Evolutionary conservation across 2,329 filamentous ascomycete species (phyloP), one percentile per base, ranked within the genome.

Genomic region (Hymenoscyphus albidus): DNA sequence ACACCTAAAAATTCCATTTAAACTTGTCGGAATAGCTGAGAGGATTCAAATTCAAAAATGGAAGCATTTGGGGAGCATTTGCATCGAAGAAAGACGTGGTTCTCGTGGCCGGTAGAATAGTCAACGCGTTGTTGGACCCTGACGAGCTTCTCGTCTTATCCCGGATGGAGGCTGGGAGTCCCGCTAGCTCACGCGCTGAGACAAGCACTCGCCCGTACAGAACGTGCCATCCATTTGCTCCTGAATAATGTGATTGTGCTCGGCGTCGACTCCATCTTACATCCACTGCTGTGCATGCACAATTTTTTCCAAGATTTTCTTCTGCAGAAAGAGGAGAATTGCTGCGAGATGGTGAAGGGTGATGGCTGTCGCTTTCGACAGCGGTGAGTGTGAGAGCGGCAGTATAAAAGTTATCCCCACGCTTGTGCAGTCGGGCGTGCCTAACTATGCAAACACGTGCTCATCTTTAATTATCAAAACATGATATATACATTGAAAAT

Each of bases 341-440:
- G 44, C 22, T 32, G 27, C 40, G 40, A 16, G n/a, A 16, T n/a
- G 27, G 14, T 32, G 35, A 35, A 35, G 18, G 27, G 61, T 62
- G 64, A 35, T 10, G 61, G 48, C 48, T 54, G 22, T 48, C 27
- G 48, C 31, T 12, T 38, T 40, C 12, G 27, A 55, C 35, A 27
- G 62, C 59, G 62, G 62, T 59, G 62, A 59, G 44, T 48, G 18
- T 31, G 27, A 27, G 27, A 27, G 27, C 27, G 44, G 55, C 51
- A 63, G 62, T 42, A 63, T 59, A 63, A 64, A 64, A 64, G 48
- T 54, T 54, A 57, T 61, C 58, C 58, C 62, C 48, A 48, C 62
- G 57, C 31, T 64, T 64, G 55, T 57, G 55, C 55, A n/a, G 44
- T 54, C 31, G 42, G 32, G 9, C 5, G 35, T 35, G 9, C 35